Conservation (phyloP, 2,329 filamentous ascomycete genomes). For the Talaromyces sp. region DNA sequence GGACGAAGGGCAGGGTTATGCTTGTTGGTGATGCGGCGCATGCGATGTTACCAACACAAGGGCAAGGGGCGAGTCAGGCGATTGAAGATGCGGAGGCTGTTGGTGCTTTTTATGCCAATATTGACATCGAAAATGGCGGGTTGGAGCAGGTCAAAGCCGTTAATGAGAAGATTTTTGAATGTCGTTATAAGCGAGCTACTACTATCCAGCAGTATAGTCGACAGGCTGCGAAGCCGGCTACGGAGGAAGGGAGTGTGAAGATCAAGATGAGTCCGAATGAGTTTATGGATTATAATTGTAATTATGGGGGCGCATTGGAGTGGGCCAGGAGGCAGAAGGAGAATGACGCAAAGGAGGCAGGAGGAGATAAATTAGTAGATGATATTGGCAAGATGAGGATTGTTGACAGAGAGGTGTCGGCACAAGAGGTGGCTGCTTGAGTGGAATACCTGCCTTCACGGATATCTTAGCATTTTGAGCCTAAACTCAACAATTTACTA, state of each 20-base stretch:
- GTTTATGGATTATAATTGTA: constrained; percentile 23
- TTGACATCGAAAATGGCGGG: not conserved
- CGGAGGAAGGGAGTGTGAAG: constrained; percentile 27
- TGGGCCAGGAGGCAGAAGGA: constrained; percentile 9
- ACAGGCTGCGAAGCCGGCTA: constrained; percentile 41
- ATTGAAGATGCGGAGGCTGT: constrained; percentile 9
- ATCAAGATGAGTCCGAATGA: constrained; percentile 13
- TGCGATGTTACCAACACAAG: constrained; percentile 5
- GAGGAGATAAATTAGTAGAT: not conserved
- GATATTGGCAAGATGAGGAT: not conserved
- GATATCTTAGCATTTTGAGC: too few relatives aligned
- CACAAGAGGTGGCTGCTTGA: not conserved
- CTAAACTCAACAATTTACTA: too few relatives aligned
- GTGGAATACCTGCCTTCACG: too few relatives aligned
- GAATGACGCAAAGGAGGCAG: not conserved
- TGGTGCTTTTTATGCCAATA: constrained; percentile 3
- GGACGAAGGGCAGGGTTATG: constrained; percentile 22
- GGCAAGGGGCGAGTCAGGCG: constrained; percentile 4
- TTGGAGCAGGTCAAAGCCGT: not conserved
- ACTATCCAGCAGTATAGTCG: constrained; percentile 45
- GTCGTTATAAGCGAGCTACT: constrained; percentile 37
- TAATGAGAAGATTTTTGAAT: constrained; percentile 13
- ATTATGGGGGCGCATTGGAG: constrained; percentile 18
- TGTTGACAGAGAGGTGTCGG: not conserved
- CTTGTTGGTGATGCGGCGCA: constrained; percentile 5